phyloP scores from a whole-genome alignment of 148 eudicot species.

The Euryodendron excelsum region DNA sequence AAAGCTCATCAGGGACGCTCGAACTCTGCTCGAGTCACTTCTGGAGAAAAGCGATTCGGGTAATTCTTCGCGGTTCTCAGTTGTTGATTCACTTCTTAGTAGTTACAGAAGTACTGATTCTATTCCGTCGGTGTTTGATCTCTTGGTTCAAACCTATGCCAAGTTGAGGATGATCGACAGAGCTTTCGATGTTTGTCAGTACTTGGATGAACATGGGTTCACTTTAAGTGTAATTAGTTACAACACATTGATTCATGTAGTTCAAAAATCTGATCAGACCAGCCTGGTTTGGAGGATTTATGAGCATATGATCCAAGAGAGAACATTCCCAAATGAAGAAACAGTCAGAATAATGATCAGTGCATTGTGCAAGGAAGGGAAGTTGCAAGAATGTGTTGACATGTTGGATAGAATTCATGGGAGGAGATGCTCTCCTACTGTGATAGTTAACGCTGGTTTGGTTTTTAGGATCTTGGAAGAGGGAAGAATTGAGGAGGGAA shows the following conservation, averaged over 20 bases:
- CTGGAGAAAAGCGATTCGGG: conserved; percentile 24
- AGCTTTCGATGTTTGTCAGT: conserved; percentile 55
- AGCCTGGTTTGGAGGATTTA: conserved; percentile 69
- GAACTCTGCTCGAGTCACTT: conserved; percentile 63
- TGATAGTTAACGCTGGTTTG: conserved; percentile 67
- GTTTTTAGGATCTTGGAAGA: conserved; percentile 60
- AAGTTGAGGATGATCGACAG: conserved; percentile 59
- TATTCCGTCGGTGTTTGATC: conserved; percentile 71
- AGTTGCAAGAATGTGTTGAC: conserved; percentile 54
- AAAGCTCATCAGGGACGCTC: conserved; percentile 60
- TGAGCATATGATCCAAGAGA: conserved; percentile 63
- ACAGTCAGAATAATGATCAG: conserved; percentile 55
- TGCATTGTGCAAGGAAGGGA: conserved; percentile 81
- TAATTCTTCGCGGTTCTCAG: conserved; percentile 19
- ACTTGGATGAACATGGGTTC: conserved; percentile 66
- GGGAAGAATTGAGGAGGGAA: conserved; percentile 60
- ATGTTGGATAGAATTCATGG: conserved; percentile 67
- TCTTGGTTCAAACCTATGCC: conserved; percentile 72
- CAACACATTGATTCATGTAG: conserved; percentile 63
- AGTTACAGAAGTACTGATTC: conserved; percentile 47
- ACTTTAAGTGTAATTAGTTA: conserved; percentile 51
- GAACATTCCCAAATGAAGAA: conserved; percentile 58
- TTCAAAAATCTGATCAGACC: conserved; percentile 43
- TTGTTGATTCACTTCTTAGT: conserved; percentile 50
- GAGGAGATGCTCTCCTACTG: conserved; percentile 60